Evolutionary conservation across 805 yeast species (phyloP), one percentile per base, ranked within the genome.

Genomic region (Candida sakaeoensis): DNA sequence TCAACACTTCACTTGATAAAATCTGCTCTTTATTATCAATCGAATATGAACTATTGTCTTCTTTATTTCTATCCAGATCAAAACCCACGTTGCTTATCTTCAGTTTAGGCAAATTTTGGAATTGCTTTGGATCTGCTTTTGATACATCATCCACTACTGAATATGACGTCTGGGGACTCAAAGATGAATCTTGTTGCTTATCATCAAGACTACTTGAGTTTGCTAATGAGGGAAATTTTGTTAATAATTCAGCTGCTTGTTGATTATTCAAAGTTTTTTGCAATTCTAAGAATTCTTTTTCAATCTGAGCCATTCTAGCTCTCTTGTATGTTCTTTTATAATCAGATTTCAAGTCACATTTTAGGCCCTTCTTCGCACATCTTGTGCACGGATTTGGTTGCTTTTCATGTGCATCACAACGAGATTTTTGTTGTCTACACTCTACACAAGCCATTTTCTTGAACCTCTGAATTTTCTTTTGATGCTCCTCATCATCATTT

Each of bases 391-490:
- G 85, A 7, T 68, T 68, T 0, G 96, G 96, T 23, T 80, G 76
- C 37, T 68, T 71, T 43, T 79, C 89, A 47, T 72, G 77, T 9
- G 96, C 95, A 62, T 90, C 95, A 64, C 97, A 90, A 52, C 80
- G 78, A 25, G 89, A 82, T 62, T 93, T 93, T 58, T 91, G 99
- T 61, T 93, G 98, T 10, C 98, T 77, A 57, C 99, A 93, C 53
- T 91, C 96, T 1, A 87, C 88, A 67, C 99, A 93, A 0, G 98
- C 98, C 57, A 89, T 78, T 41, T 79, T 71, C 57, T 80, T 82
- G 28, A 58, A 50, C 37, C 51, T 61, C 2, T 49, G 46, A 5
- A 37, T 27, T 33, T 52, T 48, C 18, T 15, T n/a, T 9, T 29
- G 5, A 15, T 21, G 36, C 15, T 13, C 23, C 26, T 21, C 19